Base-by-base conservation (phyloP, 805 yeast species). In the Saccharomycodes ludwigii region DNA sequence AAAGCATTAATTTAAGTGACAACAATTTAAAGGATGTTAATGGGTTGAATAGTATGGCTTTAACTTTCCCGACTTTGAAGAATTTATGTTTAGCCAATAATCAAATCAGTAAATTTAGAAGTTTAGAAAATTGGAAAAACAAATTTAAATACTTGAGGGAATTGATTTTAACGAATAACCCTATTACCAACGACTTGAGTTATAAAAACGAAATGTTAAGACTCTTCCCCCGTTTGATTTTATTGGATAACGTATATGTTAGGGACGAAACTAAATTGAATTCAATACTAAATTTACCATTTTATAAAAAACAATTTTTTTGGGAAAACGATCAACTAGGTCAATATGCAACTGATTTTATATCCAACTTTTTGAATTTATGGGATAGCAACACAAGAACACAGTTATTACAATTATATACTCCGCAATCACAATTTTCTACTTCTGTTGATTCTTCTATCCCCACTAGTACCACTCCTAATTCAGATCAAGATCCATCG, bases 1-100 rank as follows among this genome's bases (percentile, higher is more conserved):
- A 75, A 19, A 76, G 84, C 35, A 71, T 86, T 6, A 80, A 76
- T 51, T 53, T 84, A 21, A 70, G 86, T 14, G 62, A 62, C 34
- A 80, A 91, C 51, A 65, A 66, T 34, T 54, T 91, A 24, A 55
- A 58, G 17, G 94, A 83, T 45, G 64, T 82, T 23, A 47, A 63
- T 21, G 56, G 66, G 11, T 61, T 86, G 17, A 58, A 76, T 1
- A 61, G 84, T 2, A 58, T 91, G 29, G 75, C 94, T 1, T 68
- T 68, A 35, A 65, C 82, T 3, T 88, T 69, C 42, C 98, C 98
- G 4, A 46, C 59, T 19, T 62, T 91, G 47, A 66, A 71, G 39
- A 91, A 91, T 56, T 63, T 91, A 41, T 78, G 95, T 6, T 59
- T 91, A 40, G 74, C 82, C 15, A 72, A 81, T 48, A 91, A 91